Evolutionary conservation across 441 rosid genomes (phyloP), one percentile per base, ranked within the genome.

Genomic region (Populus hybrid): DNA sequence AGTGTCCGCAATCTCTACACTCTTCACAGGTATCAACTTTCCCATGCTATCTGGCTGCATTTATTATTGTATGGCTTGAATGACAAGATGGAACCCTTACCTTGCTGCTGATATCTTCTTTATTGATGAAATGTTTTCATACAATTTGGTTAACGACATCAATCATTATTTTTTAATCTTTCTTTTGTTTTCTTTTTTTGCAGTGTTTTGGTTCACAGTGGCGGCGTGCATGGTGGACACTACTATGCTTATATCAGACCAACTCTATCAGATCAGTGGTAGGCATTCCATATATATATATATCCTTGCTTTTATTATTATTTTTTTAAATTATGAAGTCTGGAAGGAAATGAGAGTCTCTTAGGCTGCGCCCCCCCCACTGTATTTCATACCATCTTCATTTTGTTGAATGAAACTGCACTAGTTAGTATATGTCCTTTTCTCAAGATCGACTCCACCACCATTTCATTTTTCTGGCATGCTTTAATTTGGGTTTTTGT

Each of bases 181-280:
- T 21, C 36, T 57, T 18, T 38, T 81, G 53, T 32, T 7, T 24
- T 36, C 30, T 28, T 9, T 73, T 30, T 50, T 59, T 77, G 69
- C 88, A 93, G 98, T 84, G 98, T 93, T 81, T 85, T 93, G 80
- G 98, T 93, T 82, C 98, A 93, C 74, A 93, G 98, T 67, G 98
- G 98, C 68, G 98, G 98, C 42, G 92, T 93, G 78, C 97, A 93
- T 78, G 98, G 98, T 80, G 98, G 98, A 70, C 98, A 93, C 72
- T 93, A 93, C 80, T 93, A 94, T 87, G 98, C 97, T 61, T 94
- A 86, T 79, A 94, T 94, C 64, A 85, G 98, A 83, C 98, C 98
- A 67, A 92, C 94, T 9, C 92, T 94, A 30, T 87, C 95, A 63
- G 95, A 94, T 79, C 97, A 89, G 80, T 94, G 98, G 98, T 94